A percentile compares a stretch with the other conserved stretches of the same genome.
Conservation (phyloP, 1,284 basidiomycete species). For the Boletus sp. region DNA sequence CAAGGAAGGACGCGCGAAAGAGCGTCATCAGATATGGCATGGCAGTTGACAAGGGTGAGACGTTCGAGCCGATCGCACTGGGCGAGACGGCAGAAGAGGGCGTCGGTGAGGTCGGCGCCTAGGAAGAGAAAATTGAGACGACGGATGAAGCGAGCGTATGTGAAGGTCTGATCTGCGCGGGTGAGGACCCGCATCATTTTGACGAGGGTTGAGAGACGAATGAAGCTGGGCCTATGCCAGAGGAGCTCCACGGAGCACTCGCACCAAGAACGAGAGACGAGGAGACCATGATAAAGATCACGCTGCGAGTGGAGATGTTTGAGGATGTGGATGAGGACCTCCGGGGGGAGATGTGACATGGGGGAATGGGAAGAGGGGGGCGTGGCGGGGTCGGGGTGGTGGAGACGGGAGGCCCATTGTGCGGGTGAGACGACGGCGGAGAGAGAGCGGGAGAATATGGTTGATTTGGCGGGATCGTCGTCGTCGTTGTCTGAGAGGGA, state of each 20-base stretch:
- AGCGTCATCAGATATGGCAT: constrained; percentile 63
- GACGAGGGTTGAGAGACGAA: constrained; percentile 66
- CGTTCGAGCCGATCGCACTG: constrained; percentile 86
- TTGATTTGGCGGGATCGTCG: constrained; percentile 51
- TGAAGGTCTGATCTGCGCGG: constrained; percentile 69
- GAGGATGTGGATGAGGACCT: constrained; percentile 92
- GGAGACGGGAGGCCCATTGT: constrained; percentile 55
- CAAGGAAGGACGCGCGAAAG: constrained; percentile 66
- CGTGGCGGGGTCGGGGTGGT: constrained; percentile 25
- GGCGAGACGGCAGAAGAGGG: constrained; percentile 70
- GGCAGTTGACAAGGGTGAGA: constrained; percentile 86
- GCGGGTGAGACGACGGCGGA: constrained; percentile 51
- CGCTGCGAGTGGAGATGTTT: constrained; percentile 72
- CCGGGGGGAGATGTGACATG: constrained; percentile 72
- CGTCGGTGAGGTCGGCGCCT: constrained; percentile 71
- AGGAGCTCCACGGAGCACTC: constrained; percentile 92
- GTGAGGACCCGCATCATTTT: constrained; percentile 73
- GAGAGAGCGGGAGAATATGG: constrained; percentile 44
- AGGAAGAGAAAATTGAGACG: constrained; percentile 87
- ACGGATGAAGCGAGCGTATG: constrained; percentile 85
- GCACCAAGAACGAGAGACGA: constrained; percentile 92
- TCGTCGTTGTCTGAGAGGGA: constrained; percentile 66
- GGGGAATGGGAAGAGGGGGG: constrained; percentile 37
- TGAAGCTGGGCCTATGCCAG: constrained; percentile 89
- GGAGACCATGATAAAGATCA: constrained; percentile 74